Evolutionary conservation across 1,284 basidiomycete species (phyloP).

Genomic region (Omphalotus olearius): DNA sequence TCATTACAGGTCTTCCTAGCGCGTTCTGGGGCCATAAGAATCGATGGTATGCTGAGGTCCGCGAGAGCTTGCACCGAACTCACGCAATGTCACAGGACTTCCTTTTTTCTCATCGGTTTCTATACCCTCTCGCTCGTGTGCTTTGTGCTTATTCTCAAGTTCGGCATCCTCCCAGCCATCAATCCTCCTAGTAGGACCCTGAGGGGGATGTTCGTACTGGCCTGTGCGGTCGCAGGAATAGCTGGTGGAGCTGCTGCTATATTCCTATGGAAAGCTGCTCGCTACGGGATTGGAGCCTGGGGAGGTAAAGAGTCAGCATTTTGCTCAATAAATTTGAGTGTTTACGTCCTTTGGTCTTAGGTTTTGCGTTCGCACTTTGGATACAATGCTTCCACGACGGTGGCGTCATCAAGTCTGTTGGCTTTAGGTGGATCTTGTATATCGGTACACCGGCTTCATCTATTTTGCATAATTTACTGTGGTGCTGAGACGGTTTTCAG

Average conservation of each 20-base stretch:
- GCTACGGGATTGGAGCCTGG: conserved; percentile 84
- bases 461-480: conserved; percentile 13
- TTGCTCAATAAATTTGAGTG: background rate
- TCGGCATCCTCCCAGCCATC: conserved; percentile 79
- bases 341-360: conserved; percentile 10
- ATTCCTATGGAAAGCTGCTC: conserved; percentile 86
- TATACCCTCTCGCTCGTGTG: conserved; percentile 86
- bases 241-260: conserved; percentile 82
- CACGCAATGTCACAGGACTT: conserved; percentile 57
- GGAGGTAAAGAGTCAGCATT: conserved; percentile 41
- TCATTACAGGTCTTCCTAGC: conserved; percentile 85
- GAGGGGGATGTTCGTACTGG: conserved; percentile 87
- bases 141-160: conserved; percentile 85
- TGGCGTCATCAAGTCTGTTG: conserved; percentile 74
- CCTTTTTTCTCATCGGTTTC: conserved; percentile 88
- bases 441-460: conserved; percentile 50
- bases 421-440: conserved; percentile 85
- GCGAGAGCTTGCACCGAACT: conserved; percentile 16
- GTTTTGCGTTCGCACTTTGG: conserved; percentile 84
- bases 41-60: conserved; percentile 56
- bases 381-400: conserved; percentile 82
- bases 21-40: conserved; percentile 93
- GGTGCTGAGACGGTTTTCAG: conserved; percentile 28
- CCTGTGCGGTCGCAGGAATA: conserved; percentile 74
- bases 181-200: conserved; percentile 76